Evolutionary conservation across 2,329 filamentous ascomycete species (phyloP).

Genomic region (Domatiomyces catenatus): DNA sequence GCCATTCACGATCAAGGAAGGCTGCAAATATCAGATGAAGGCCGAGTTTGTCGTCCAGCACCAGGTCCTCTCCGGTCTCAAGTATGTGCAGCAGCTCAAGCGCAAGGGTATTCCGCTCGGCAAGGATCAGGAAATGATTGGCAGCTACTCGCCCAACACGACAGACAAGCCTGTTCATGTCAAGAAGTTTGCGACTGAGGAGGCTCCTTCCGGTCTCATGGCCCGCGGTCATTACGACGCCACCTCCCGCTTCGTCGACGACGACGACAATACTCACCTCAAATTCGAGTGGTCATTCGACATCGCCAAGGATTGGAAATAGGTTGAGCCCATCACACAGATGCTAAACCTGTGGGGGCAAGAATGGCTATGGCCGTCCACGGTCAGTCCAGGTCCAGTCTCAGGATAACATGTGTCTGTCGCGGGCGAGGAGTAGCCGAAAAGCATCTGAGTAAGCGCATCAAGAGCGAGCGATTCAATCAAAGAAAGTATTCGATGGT

Average conservation of each 20-base stretch:
- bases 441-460: neutral
- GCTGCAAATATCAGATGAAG: conserved; percentile 84
- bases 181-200: conserved; percentile 72
- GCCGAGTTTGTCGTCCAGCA: conserved; percentile 92
- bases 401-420: neutral
- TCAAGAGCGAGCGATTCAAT: conserved; percentile 23
- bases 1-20: conserved; percentile 97
- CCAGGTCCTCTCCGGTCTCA: conserved; percentile 83
- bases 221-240: conserved; percentile 82
- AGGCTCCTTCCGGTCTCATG: conserved; percentile 82
- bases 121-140: conserved; percentile 98
- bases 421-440: neutral
- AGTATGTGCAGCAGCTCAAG: conserved; percentile 91
- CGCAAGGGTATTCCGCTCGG: conserved; percentile 70
- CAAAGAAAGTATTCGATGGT: conserved; percentile 54
- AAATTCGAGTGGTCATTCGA: conserved; percentile 94
- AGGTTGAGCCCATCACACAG: neutral
- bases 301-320: conserved; percentile 89
- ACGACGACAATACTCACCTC: conserved; percentile 81
- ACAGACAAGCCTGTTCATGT: conserved; percentile 69
- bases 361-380: too few species aligned
- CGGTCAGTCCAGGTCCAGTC: neutral
- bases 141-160: conserved; percentile 87
- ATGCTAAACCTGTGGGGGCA: neutral
- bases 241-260: conserved; percentile 79